Percentiles rank a stretch among this genome's conserved stretches.
Conservation (phyloP, 2,329 filamentous ascomycete species). For the Fusarium tupiense region DNA sequence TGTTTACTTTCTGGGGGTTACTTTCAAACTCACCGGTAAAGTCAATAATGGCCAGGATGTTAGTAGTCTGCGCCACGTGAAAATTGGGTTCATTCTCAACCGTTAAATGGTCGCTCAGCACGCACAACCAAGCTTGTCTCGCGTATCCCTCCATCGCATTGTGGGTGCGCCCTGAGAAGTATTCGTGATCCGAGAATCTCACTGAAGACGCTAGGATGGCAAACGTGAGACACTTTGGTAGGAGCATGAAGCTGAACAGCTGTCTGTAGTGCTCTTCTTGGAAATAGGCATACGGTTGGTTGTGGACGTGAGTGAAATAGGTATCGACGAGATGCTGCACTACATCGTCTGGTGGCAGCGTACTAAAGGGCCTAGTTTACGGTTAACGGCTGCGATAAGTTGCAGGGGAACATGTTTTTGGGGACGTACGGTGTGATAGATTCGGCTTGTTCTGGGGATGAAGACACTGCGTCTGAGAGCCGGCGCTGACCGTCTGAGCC, state of each 20-base stretch:
- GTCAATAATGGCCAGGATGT: not conserved
- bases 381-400: accelerated
- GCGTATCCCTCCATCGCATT: not conserved
- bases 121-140: not conserved
- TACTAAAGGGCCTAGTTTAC: not conserved
- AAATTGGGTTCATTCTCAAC: not conserved
- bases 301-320: not conserved
- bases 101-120: not conserved
- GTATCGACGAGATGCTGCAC: not conserved
- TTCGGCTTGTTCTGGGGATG: not conserved
- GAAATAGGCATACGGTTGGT: not conserved
- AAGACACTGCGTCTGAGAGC: not conserved
- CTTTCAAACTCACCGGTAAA: not conserved
- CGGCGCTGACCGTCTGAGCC: not conserved
- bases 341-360: not conserved
- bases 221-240: not conserved
- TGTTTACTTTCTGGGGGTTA: accelerated
- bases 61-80: not conserved
- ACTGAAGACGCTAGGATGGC: not conserved
- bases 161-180: not conserved
- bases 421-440: not conserved
- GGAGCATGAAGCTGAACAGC: not conserved
- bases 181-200: not conserved
- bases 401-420: accelerated
- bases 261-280: not conserved